Evolutionary conservation across 2,329 filamentous ascomycete genomes (phyloP).

Genomic region (Moelleriella libera): DNA sequence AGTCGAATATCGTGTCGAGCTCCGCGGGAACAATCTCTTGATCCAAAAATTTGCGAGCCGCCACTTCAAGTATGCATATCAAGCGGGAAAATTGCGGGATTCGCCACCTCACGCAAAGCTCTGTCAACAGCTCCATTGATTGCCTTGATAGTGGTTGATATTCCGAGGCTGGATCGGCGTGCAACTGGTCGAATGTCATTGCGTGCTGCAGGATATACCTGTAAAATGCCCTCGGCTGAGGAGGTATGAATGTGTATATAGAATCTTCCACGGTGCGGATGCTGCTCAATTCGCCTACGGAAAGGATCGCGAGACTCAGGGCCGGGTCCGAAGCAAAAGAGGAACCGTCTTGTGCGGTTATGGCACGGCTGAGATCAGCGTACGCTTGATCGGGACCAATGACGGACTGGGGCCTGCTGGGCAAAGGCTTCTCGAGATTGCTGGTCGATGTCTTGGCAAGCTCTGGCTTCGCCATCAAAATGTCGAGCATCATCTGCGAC

Average conservation of each 20-base stretch:
- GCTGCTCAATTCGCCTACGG: slow-evolving; percentile 39
- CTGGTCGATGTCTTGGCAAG: slow-evolving; percentile 62
- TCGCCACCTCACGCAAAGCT: slow-evolving; percentile 79
- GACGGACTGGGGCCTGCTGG: slow-evolving; percentile 30
- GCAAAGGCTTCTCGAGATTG: slow-evolving; percentile 42
- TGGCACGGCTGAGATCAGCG: slow-evolving; percentile 35
- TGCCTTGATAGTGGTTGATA: slow-evolving; percentile 54
- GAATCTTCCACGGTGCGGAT: slow-evolving; percentile 45
- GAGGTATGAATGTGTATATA: slow-evolving; percentile 79
- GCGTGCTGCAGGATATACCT: slow-evolving; percentile 69
- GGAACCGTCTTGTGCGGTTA: slow-evolving; percentile 29
- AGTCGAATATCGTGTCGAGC: slow-evolving; percentile 70
- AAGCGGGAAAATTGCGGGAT: slow-evolving; percentile 71
- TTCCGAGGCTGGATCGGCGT: slow-evolving; percentile 35
- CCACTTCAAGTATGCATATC: slow-evolving; percentile 71
- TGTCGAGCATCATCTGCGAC: slow-evolving; percentile 85
- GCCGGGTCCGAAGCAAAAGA: slow-evolving; percentile 47
- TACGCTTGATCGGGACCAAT: slow-evolving; percentile 35
- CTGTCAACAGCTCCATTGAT: slow-evolving; percentile 69
- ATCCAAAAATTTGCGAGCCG: slow-evolving; percentile 72
- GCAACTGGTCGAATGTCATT: slow-evolving; percentile 49
- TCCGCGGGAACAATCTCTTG: slow-evolving; percentile 70
- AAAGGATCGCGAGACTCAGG: slow-evolving; percentile 52
- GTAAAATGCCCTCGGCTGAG: slow-evolving; percentile 71
- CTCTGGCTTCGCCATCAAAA: slow-evolving; percentile 74